Conservation (phyloP, 345 rosid species). For the Aurinia saxatilis region DNA sequence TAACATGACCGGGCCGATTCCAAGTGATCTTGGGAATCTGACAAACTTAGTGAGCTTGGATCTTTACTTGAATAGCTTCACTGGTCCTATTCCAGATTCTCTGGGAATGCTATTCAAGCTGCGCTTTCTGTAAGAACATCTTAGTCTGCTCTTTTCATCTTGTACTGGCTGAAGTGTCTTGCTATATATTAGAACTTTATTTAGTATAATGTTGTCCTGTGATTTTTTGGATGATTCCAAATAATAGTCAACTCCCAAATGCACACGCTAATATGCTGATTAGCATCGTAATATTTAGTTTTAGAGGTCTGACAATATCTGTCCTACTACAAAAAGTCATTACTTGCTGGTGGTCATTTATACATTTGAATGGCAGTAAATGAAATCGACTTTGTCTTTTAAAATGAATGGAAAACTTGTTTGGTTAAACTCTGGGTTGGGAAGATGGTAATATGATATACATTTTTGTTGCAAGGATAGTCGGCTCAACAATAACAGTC, state of each 20-base stretch:
- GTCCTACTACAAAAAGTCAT: background rate
- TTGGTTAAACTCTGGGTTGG: background rate
- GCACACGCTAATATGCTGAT: background rate
- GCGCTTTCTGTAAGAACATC: constrained; percentile 75
- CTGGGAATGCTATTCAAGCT: constrained; percentile 79
- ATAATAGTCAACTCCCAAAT: background rate
- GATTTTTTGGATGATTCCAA: background rate
- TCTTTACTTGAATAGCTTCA: constrained; percentile 83
- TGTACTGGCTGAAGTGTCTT: background rate
- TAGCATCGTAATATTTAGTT: background rate
- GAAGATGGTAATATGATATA: constrained; percentile 11
- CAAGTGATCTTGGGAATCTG: constrained; percentile 88
- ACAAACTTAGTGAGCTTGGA: constrained; percentile 96
- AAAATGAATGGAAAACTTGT: background rate
- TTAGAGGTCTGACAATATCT: background rate
- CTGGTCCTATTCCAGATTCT: constrained; percentile 77
- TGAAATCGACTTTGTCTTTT: background rate
- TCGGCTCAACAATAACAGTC: constrained; percentile 90
- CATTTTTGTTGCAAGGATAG: constrained; percentile 57
- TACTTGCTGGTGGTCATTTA: background rate
- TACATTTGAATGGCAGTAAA: background rate
- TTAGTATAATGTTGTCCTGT: background rate
- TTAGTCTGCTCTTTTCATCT: background rate
- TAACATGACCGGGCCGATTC: constrained; percentile 79
- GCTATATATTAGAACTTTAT: background rate